Percentiles rank a stretch among this genome's conserved stretches.
Conservation (phyloP, 2,329 filamentous ascomycete species). For the Waltergamsia citrina region DNA sequence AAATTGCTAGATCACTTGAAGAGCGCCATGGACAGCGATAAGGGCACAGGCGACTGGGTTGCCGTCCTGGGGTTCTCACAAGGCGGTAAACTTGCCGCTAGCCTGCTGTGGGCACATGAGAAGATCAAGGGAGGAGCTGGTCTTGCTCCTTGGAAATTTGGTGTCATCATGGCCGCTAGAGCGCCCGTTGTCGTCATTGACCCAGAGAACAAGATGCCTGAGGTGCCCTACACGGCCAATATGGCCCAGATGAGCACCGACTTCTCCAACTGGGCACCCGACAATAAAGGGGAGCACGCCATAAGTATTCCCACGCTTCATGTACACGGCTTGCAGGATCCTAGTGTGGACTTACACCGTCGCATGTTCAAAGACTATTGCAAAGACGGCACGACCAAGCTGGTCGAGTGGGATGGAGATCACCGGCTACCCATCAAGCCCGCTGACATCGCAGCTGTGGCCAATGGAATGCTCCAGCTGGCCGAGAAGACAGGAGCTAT, state of each 20-base stretch:
- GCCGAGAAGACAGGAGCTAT: slow-evolving; percentile 7
- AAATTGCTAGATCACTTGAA: slow-evolving; percentile 28
- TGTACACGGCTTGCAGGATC: slow-evolving; percentile 44
- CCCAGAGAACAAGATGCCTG: slow-evolving; percentile 29
- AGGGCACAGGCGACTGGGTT: slow-evolving; percentile 48
- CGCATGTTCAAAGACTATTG: slow-evolving; percentile 51
- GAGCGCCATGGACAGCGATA: slow-evolving; percentile 41
- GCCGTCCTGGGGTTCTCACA: slow-evolving; percentile 58
- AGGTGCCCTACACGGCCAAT: slow-evolving; percentile 33
- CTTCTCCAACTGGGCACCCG: slow-evolving; percentile 30
- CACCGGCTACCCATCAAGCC: slow-evolving; percentile 64
- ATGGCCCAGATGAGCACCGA: slow-evolving; percentile 12
- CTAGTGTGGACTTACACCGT: slow-evolving; percentile 42
- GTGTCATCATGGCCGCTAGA: slow-evolving; percentile 23
- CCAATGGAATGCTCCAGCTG: slow-evolving; percentile 14
- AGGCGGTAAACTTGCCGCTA: slow-evolving; percentile 52
- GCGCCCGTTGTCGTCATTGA: slow-evolving; percentile 20
- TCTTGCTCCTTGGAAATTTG: slow-evolving; percentile 23
- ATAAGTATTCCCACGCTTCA: slow-evolving; percentile 23
- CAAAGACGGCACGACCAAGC: slow-evolving; percentile 35
- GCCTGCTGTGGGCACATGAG: slow-evolving; percentile 54
- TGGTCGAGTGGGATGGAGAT: slow-evolving; percentile 66
- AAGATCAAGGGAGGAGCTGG: slow-evolving; percentile 29
- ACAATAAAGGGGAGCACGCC: slow-evolving; percentile 29
- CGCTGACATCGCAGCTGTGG: slow-evolving; percentile 46